A percentile compares a stretch with the other conserved stretches of the same genome.
Evolutionary conservation across 257 asterid genomes (phyloP).

Genomic region (Nicotiana otophora): DNA sequence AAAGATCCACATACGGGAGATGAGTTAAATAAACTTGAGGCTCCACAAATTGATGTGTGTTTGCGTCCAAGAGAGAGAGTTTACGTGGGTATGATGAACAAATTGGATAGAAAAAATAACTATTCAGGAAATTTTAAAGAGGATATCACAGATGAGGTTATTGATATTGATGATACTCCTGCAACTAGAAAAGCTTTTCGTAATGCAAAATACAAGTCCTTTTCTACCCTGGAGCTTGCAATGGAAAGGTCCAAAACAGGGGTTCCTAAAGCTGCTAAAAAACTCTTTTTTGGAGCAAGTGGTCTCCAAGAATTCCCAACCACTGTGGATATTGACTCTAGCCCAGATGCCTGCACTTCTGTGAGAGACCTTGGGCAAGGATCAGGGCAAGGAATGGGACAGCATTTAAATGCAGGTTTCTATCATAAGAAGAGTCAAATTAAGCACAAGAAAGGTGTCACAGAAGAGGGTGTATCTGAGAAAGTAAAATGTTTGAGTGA

Average conservation of each 20-base stretch:
- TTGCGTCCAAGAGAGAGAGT: slow-evolving; percentile 39
- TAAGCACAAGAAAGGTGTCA: slow-evolving; percentile 24
- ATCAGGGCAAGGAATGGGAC: slow-evolving; percentile 25
- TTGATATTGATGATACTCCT: slow-evolving; percentile 43
- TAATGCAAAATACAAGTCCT: slow-evolving; percentile 23
- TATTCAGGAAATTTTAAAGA: slow-evolving; percentile 34
- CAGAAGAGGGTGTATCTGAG: slow-evolving; percentile 29
- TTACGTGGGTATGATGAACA: slow-evolving; percentile 21
- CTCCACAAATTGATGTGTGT: slow-evolving; percentile 24
- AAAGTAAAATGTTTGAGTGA: slow-evolving; percentile 26
- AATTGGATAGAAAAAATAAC: slow-evolving; percentile 26
- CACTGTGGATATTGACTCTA: slow-evolving; percentile 39
- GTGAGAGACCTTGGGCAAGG: slow-evolving; percentile 27
- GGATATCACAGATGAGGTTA: slow-evolving; percentile 62
- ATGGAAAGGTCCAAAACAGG: slow-evolving; percentile 32
- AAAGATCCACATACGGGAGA: slow-evolving; percentile 35
- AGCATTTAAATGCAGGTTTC: slow-evolving; percentile 28
- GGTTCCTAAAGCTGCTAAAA: slow-evolving; percentile 29
- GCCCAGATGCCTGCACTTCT: slow-evolving; percentile 40
- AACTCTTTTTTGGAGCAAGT: slow-evolving; percentile 35
- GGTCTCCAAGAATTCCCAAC: slow-evolving; percentile 30
- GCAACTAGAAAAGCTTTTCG: slow-evolving; percentile 33
- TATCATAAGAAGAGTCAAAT: slow-evolving; percentile 21
- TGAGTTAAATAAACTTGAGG: slow-evolving; percentile 30
- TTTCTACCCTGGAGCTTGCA: slow-evolving; percentile 35